These are phyloP conservation scores for Plasmodium fragile DNA, from an alignment of 169 alveolate species.

Conservation along the genomic window DNA sequence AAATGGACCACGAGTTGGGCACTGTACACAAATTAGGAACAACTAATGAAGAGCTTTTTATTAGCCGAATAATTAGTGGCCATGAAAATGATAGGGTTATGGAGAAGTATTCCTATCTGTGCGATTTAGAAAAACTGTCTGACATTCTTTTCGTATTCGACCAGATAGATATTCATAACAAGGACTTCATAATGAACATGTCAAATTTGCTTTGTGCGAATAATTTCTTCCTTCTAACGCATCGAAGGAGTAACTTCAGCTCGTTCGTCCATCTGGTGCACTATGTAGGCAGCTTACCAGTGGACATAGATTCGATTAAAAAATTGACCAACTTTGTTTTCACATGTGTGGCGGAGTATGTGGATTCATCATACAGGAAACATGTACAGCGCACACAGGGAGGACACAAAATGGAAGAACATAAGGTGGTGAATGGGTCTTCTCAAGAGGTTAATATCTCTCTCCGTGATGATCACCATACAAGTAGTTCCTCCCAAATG, in stretches of 20 bases:
- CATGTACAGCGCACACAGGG: background rate
- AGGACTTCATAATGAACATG: conserved; percentile 30
- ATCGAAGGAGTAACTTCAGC: conserved; percentile 42
- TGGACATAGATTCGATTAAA: background rate
- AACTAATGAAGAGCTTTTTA: background rate
- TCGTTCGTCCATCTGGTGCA: conserved; percentile 53
- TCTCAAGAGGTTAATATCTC: background rate
- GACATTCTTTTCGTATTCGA: conserved; percentile 56
- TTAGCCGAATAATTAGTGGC: background rate
- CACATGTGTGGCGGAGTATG: conserved; percentile 9
- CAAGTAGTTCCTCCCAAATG: background rate
- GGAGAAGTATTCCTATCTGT: background rate
- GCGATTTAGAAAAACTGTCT: conserved; percentile 15
- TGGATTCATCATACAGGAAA: conserved; percentile 16
- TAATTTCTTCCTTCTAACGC: conserved; percentile 32
- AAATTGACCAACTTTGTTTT: conserved; percentile 16
- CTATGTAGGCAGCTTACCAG: conserved; percentile 14
- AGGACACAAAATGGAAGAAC: background rate
- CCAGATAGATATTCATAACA: conserved; percentile 73
- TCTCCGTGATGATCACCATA: background rate
- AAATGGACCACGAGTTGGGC: conserved; percentile 35
- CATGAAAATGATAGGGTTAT: background rate
- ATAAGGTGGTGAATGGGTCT: background rate
- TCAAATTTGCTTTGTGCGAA: conserved; percentile 11
- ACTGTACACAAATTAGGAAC: conserved; percentile 1